phyloP scores from a whole-genome alignment of 495 filamentous ascomycete species.

The Baudoinia panamericana region DNA sequence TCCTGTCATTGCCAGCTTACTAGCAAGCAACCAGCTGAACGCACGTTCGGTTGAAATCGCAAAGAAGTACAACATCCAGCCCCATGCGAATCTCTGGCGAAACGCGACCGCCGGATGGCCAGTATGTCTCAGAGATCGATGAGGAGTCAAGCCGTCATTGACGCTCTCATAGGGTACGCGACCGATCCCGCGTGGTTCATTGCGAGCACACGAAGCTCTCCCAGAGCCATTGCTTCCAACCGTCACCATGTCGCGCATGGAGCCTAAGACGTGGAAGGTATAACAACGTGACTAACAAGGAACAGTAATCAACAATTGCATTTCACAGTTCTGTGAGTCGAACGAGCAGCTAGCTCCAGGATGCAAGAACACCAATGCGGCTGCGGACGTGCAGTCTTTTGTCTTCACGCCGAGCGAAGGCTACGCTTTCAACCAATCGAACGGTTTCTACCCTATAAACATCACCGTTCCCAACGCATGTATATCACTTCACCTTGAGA shows the following conservation, averaged over 20 bases:
- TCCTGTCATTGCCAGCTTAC: not conserved
- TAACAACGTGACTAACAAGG: too few species aligned
- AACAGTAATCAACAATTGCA: conserved; percentile 8
- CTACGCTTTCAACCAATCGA: not conserved
- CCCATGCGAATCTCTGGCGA: not conserved
- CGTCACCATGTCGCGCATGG: too few species aligned
- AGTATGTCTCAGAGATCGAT: too few species aligned
- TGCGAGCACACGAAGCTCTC: too few species aligned
- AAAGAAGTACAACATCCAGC: conserved; percentile 1
- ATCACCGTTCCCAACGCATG: not conserved
- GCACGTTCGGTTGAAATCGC: not conserved
- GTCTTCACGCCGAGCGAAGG: not conserved
- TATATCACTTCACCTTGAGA: not conserved
- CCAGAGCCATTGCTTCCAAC: too few species aligned
- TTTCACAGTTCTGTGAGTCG: conserved; percentile 1
- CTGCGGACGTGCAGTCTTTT: too few species aligned
- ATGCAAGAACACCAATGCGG: too few species aligned
- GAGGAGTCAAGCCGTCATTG: too few species aligned
- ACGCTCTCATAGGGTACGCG: too few species aligned
- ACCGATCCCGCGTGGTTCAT: too few species aligned
- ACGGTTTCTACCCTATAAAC: not conserved
- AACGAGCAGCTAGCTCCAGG: not conserved
- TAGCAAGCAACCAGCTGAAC: not conserved
- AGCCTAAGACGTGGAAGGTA: too few species aligned
- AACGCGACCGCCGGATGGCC: not conserved